Evolutionary conservation across 495 filamentous ascomycete species (phyloP), one percentile per base, ranked within the genome.

Genomic region (Daldinia decipiens): DNA sequence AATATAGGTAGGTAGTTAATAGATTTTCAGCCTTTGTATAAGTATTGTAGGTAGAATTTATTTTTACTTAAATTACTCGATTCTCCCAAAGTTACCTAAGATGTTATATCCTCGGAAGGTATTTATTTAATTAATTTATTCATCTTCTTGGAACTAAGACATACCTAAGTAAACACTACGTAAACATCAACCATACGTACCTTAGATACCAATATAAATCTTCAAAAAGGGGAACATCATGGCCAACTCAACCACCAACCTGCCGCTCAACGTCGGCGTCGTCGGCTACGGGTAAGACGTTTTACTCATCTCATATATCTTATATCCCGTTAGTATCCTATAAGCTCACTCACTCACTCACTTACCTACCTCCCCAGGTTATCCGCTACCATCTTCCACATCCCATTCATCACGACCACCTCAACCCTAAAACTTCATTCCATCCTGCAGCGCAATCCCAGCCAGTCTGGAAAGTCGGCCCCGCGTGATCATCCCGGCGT

Each of bases 301-400:
- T n/a, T 5, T 51, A 47, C 4, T 56, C 32, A 40, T 40, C 12
- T 51, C 24, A 47, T 52, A 55, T 32, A 5, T 0, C 27, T 4
- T 31, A 59, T 53, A 17, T n/a, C 17, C n/a, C 5, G 27, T 0
- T 29, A 27, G 26, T 27, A 27, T 27, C 1, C 15, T 58, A 26
- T 68, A 32, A 32, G 29, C 7, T 32, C 32, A 32, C 8, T 32
- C 31, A 32, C 8, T 32, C 31, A 7, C 67, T 68, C 2, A 55
- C 73, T 72, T 39, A 70, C 39, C 68, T 12, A 32, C 9, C 21
- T 13, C 31, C 15, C 5, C 56, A 87, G 93, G 75, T 82, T 94
- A 80, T 94, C 93, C 47, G 93, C 93, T 71, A 95, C 95, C 74
- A 80, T 90, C 80, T 96, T 96, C 82, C 93, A 97, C 80, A 95